These are phyloP conservation scores for Balamuthia mandrillaris DNA, from an alignment of 208 protist species.

Conservation along the genomic window DNA sequence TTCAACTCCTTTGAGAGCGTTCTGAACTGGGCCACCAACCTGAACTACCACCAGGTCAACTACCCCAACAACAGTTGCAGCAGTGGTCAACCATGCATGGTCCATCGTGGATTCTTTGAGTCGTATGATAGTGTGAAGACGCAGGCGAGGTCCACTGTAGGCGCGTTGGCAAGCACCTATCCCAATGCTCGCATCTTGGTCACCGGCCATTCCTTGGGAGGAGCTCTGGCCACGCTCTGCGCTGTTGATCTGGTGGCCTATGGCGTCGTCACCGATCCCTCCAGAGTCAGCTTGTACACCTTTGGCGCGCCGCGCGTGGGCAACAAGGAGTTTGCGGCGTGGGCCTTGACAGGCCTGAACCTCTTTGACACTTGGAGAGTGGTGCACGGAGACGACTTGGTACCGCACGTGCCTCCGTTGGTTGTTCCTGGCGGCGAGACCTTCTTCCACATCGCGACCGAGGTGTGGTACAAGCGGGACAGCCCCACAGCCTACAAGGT, in stretches of 20 bases:
- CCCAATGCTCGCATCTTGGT: background rate
- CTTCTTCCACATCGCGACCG: constrained; percentile 8
- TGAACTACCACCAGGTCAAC: constrained; percentile 21
- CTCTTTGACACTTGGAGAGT: constrained; percentile 29
- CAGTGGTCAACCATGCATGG: background rate
- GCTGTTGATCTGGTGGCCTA: background rate
- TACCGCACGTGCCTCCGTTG: constrained; percentile 31
- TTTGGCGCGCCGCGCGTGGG: constrained; percentile 45
- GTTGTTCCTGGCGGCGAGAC: no score
- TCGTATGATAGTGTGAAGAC: background rate
- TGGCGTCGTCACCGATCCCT: background rate
- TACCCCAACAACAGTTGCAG: background rate
- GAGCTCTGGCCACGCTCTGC: constrained; percentile 24
- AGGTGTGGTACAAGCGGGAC: background rate
- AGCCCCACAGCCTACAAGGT: background rate
- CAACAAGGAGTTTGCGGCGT: constrained; percentile 31
- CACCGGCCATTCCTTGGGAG: constrained; percentile 52
- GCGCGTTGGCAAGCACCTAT: background rate
- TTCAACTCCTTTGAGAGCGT: no score
- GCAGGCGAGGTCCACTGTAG: background rate
- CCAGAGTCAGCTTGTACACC: constrained; percentile 49
- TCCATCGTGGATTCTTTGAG: constrained; percentile 9
- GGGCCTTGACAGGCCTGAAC: no score
- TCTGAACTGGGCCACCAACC: constrained; percentile 50
- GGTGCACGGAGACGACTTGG: constrained; percentile 1